Percentiles rank a stretch among this genome's conserved stretches.
phyloP scores from a whole-genome alignment of 2,329 filamentous ascomycete genomes.

The Venturia nashicola region DNA sequence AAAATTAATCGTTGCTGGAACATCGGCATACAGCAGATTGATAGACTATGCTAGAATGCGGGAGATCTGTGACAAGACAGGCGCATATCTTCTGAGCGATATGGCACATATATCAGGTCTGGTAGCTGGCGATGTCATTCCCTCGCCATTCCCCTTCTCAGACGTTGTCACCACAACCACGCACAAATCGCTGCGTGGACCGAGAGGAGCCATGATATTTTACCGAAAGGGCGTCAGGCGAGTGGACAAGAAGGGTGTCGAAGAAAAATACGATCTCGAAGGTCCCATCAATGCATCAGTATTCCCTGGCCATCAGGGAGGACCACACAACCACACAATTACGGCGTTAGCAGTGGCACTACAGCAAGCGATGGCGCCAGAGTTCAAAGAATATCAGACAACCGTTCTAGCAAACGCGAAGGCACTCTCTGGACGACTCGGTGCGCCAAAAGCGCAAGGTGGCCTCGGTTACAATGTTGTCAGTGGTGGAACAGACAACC shows the following conservation, averaged over 20 bases:
- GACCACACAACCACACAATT: slow-evolving; percentile 99
- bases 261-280: slow-evolving; percentile 90
- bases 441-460: slow-evolving; percentile 57
- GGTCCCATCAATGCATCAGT: slow-evolving; percentile 97
- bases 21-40: slow-evolving; percentile 93
- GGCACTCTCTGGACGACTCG: slow-evolving; percentile 60
- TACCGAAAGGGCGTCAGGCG: slow-evolving; percentile 94
- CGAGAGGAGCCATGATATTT: slow-evolving; percentile 99
- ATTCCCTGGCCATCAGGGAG: slow-evolving; percentile 97
- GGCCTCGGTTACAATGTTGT: slow-evolving; percentile 87
- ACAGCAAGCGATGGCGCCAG: slow-evolving; percentile 79
- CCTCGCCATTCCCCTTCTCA: slow-evolving; percentile 81
- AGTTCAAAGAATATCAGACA: slow-evolving; percentile 91
- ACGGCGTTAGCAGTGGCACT: slow-evolving; percentile 89
- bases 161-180: slow-evolving; percentile 98
- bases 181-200: slow-evolving; percentile 96
- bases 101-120: slow-evolving; percentile 99
- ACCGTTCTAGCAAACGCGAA: slow-evolving; percentile 90
- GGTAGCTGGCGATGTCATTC: slow-evolving; percentile 84
- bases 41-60: slow-evolving; percentile 97
- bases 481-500: slow-evolving; percentile 89
- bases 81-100: slow-evolving; percentile 89
- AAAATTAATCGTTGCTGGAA: slow-evolving; percentile 92
- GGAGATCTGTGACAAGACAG: slow-evolving; percentile 84
- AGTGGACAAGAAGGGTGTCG: slow-evolving; percentile 79